Evolutionary conservation across 768 basidiomycete species (phyloP).

Genomic region (Mycena sanguinolenta): DNA sequence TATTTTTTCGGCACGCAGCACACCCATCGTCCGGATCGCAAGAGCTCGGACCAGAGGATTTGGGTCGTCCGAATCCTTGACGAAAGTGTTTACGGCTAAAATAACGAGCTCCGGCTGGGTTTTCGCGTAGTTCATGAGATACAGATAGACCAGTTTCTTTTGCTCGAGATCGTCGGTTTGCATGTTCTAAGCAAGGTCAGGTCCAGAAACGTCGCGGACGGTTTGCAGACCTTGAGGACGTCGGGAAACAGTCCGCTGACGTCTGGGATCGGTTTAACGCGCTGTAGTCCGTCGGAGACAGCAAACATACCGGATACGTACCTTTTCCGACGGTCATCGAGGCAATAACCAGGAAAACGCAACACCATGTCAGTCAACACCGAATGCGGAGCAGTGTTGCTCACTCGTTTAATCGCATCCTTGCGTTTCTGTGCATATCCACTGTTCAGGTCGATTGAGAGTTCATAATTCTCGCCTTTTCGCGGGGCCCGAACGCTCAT

Average conservation of each 20-base stretch:
- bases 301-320: slow-evolving; percentile 42
- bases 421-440: slow-evolving; percentile 96
- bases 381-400: too few species aligned
- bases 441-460: slow-evolving; percentile 96
- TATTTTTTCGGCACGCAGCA: slow-evolving; percentile 97
- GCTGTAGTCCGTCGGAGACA: slow-evolving; percentile 16
- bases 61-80: slow-evolving; percentile 95
- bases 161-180: slow-evolving; percentile 99
- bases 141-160: slow-evolving; percentile 99
- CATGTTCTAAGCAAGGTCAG: slow-evolving; percentile 75
- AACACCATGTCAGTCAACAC: too few species aligned
- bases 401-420: slow-evolving; percentile 92
- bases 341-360: slow-evolving; percentile 74
- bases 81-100: slow-evolving; percentile 98
- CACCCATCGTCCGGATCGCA: slow-evolving; percentile 98
- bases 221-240: slow-evolving; percentile 77
- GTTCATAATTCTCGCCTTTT: slow-evolving; percentile 97
- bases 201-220: not conserved
- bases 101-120: slow-evolving; percentile 92
- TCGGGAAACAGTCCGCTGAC: slow-evolving; percentile 97
- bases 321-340: slow-evolving; percentile 99
- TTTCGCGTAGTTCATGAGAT: slow-evolving; percentile 99
- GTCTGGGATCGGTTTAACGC: slow-evolving; percentile 56
- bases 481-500: slow-evolving; percentile 61
- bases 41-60: slow-evolving; percentile 97